Evolutionary conservation across 495 filamentous ascomycete genomes (phyloP), one percentile per base, ranked within the genome.

Genomic region (Trichocladium uniseriatum): DNA sequence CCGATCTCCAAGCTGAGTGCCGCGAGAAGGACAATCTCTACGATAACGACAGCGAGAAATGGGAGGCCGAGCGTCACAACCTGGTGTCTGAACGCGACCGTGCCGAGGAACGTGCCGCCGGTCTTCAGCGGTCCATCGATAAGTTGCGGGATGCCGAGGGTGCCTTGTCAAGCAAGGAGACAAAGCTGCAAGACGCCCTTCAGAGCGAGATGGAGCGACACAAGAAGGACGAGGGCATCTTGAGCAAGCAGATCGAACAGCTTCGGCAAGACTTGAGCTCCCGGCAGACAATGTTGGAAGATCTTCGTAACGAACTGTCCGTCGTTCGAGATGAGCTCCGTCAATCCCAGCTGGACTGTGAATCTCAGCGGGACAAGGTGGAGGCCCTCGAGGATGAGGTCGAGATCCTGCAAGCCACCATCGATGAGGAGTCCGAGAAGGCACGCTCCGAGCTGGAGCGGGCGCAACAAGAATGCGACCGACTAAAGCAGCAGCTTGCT

Each of bases 301-400:
- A 65, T 29, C 63, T 73, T 16, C 67, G 69, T 19, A 65, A 61
- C 32, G 69, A 73, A 43, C 67, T 86, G 13, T 75, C 82, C 8
- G 57, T 69, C 7, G 71, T 78, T 20, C 78, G 76, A 38, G 83
- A 91, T 55, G 82, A 89, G 15, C 73, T 87, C 10, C 80, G 82
- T 22, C 65, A 82, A 40, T 78, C 77, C 40, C 75, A 80, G 55
- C 77, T 83, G 14, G 80, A 84, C 32, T 78, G 81, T 63, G 73
- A 78, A 45, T 64, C 70, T 1, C 69, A 88, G 24, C 70, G 72
- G 36, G 82, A 87, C 39, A 88, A 83, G 55, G 67, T 85, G 8
- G 78, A 86, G 53, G 79, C 74, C n/a, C 61, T 94, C 14, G 85
- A 91, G 59, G 86, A 90, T 52, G 87, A 94, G 59, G 72, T 91